Evolutionary conservation across 768 basidiomycete species (phyloP).

Genomic region (Naganishia vishniacii): DNA sequence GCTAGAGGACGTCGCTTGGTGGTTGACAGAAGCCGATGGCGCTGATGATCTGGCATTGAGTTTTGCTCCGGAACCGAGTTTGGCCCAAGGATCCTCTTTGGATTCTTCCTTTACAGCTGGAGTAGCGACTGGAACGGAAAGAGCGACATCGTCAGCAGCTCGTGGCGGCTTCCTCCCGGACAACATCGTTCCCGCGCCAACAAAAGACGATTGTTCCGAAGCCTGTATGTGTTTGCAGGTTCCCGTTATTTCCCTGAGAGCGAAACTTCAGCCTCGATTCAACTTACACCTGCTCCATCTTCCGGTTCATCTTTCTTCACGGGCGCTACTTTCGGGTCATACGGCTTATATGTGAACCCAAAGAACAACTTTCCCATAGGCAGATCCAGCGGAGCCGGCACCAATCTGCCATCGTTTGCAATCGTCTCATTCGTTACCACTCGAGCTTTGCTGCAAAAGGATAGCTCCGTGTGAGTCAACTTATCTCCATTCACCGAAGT

Average conservation of each 20-base stretch:
- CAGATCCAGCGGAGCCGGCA: slow-evolving; percentile 81
- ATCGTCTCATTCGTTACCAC: slow-evolving; percentile 76
- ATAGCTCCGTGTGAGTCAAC: no score
- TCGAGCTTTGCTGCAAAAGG: slow-evolving; percentile 62
- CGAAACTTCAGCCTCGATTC: slow-evolving; percentile 49
- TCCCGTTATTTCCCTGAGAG: slow-evolving; percentile 48
- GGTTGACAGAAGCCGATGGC: neutral
- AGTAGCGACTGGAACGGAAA: slow-evolving; percentile 37
- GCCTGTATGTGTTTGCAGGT: slow-evolving; percentile 41
- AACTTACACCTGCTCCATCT: slow-evolving; percentile 23
- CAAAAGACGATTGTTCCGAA: slow-evolving; percentile 51
- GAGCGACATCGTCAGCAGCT: slow-evolving; percentile 42
- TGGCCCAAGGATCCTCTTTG: slow-evolving; percentile 50
- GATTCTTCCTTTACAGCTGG: slow-evolving; percentile 57
- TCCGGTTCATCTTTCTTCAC: slow-evolving; percentile 37
- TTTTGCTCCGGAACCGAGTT: slow-evolving; percentile 46
- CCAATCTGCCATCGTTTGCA: slow-evolving; percentile 63
- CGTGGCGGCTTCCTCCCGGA: slow-evolving; percentile 54
- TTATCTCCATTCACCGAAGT: no score
- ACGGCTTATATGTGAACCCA: slow-evolving; percentile 73
- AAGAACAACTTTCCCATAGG: slow-evolving; percentile 96
- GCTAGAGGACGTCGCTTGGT: neutral
- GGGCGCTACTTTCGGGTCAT: slow-evolving; percentile 42
- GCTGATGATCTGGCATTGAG: slow-evolving; percentile 51
- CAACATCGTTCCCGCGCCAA: slow-evolving; percentile 64